Conservation (phyloP, 2,329 filamentous ascomycete species). For the Fusarium nelsonii region DNA sequence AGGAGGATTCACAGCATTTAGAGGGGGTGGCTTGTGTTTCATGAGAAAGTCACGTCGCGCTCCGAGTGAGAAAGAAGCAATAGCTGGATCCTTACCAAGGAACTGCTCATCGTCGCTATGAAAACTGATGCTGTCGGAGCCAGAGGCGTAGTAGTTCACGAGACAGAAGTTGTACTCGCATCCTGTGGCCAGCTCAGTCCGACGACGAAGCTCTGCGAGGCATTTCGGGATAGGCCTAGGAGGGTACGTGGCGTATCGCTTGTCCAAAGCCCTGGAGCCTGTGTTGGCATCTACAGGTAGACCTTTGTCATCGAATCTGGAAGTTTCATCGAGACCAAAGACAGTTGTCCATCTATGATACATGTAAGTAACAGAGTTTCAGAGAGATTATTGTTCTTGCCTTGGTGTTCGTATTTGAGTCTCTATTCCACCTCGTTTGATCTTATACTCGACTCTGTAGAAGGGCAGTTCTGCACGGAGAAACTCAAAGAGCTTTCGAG, state of each 20-base stretch:
- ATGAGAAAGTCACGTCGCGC: slow-evolving; percentile 80
- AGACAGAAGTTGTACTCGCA: slow-evolving; percentile 81
- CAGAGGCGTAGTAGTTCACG: slow-evolving; percentile 86
- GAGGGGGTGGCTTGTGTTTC: slow-evolving; percentile 76
- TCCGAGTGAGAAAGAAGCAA: slow-evolving; percentile 81
- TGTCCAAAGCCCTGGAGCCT: slow-evolving; percentile 59
- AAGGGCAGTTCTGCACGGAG: slow-evolving; percentile 79
- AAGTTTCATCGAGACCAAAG: slow-evolving; percentile 72
- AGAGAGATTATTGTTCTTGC: slow-evolving; percentile 45
- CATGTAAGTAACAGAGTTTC: slow-evolving; percentile 2
- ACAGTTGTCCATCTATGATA: slow-evolving; percentile 63
- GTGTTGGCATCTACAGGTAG: slow-evolving; percentile 60
- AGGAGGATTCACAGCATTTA: slow-evolving; percentile 50
- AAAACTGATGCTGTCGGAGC: slow-evolving; percentile 81
- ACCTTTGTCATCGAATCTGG: slow-evolving; percentile 64
- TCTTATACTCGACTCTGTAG: slow-evolving; percentile 79
- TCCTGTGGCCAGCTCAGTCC: slow-evolving; percentile 75
- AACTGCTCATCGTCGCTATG: slow-evolving; percentile 87
- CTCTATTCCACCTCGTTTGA: slow-evolving; percentile 72
- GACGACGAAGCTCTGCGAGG: slow-evolving; percentile 71
- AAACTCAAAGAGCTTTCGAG: slow-evolving; percentile 75
- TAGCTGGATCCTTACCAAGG: slow-evolving; percentile 75
- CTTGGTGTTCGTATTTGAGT: slow-evolving; percentile 70
- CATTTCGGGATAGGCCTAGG: slow-evolving; percentile 80
- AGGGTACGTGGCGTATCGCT: slow-evolving; percentile 64